A percentile compares a stretch with the other conserved stretches of the same genome.
Conservation (phyloP, 345 rosid species). For the Gossypium rotundifolium region DNA sequence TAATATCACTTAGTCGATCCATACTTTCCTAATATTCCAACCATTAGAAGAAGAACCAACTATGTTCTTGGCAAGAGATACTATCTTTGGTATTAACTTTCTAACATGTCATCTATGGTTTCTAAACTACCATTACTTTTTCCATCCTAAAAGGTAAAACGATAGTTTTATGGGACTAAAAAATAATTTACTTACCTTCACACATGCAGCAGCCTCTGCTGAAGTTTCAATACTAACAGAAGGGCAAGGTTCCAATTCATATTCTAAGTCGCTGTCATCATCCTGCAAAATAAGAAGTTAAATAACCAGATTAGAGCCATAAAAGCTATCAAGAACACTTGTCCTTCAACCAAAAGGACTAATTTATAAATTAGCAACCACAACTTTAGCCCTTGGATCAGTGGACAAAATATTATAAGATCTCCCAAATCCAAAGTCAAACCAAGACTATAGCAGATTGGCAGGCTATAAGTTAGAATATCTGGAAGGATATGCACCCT, state of each 20-base stretch:
- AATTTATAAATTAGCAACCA: neutral
- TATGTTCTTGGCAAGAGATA: neutral
- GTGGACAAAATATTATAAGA: neutral
- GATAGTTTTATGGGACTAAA: neutral
- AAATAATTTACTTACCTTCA: conserved; percentile 45
- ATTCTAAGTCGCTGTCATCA: conserved; percentile 88
- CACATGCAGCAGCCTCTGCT: conserved; percentile 81
- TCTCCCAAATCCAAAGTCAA: neutral
- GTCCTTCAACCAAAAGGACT: neutral
- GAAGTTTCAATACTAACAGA: conserved; percentile 51
- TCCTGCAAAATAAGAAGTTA: conserved; percentile 44
- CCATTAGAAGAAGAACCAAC: neutral
- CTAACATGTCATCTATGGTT: neutral
- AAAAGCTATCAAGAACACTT: conserved; percentile 1
- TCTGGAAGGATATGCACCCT: neutral
- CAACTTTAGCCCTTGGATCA: neutral
- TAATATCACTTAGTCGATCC: neutral
- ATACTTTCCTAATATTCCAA: neutral
- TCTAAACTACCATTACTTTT: neutral
- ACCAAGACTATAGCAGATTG: neutral
- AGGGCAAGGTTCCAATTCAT: conserved; percentile 81
- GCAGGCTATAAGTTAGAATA: neutral
- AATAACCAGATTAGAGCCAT: neutral
- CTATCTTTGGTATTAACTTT: neutral
- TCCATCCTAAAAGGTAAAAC: neutral